These are phyloP conservation scores for Leccinum laetum DNA, from an alignment of 1,284 basidiomycete genomes.

Conservation along the genomic window DNA sequence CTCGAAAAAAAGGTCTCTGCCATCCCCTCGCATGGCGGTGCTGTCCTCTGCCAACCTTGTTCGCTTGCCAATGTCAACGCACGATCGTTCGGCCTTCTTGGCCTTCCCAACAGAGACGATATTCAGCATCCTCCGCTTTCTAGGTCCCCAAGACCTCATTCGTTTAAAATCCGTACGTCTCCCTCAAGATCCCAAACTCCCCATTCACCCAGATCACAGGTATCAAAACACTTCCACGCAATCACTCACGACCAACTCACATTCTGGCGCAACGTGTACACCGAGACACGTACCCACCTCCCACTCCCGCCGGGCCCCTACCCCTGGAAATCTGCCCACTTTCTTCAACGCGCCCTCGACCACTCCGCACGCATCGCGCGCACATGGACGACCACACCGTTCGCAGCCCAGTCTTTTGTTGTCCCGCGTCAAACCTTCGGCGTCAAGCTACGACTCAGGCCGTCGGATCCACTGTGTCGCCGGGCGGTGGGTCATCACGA, in stretches of 20 bases:
- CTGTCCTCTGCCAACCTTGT: too few species aligned
- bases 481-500: conserved; percentile 16
- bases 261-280: conserved; percentile 17
- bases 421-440: too few species aligned
- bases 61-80: too few species aligned
- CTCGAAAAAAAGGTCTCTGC: too few species aligned
- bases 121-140: conserved; percentile 10
- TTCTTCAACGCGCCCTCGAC: conserved; percentile 18
- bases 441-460: too few species aligned
- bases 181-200: not conserved
- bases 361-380: conserved; percentile 15
- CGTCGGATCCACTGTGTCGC: conserved; percentile 9
- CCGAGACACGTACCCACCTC: conserved; percentile 4
- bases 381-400: conserved; percentile 16
- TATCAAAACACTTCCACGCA: conserved; percentile 16
- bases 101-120: conserved; percentile 19
- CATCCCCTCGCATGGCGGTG: too few species aligned
- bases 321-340: conserved; percentile 18
- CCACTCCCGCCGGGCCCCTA: conserved; percentile 22
- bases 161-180: conserved; percentile 16
- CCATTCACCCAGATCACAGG: conserved; percentile 8
- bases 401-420: conserved; percentile 5
- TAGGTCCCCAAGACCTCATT: conserved; percentile 17
- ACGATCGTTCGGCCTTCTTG: too few species aligned
- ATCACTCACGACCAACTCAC: conserved; percentile 8